Base-by-base conservation (phyloP, 305 asterid genomes). In the Withania somnifera region DNA sequence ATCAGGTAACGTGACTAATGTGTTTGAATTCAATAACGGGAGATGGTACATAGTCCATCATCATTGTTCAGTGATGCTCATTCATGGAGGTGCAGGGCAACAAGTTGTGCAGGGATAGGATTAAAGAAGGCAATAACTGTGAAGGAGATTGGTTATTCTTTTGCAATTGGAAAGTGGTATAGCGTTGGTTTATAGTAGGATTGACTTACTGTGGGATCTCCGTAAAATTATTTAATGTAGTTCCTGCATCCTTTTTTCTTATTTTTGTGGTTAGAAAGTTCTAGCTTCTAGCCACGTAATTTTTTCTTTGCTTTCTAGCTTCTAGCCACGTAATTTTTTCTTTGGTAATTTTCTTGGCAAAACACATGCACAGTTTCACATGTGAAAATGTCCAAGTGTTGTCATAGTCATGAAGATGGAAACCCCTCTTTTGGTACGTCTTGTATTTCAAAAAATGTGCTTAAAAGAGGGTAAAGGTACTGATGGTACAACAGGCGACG, bases 41-140 rank as follows among this genome's bases (percentile, higher is more conserved):
- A 90, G 97, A 84, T 97, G 99, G 99, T 89, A 82, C 89, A 88
- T 97, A 95, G 98, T 97, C 85, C 99, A 97, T 90, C 98, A 97
- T 87, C 99, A 97, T 87, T 90, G 91, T 86, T 92, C 99, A 22
- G 82, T 91, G 63, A 56, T 90, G 90, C 88, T 90, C 81, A 80
- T 84, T 60, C 88, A 89, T 81, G 95, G 91, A 75, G 97, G 91
- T 36, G 91, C 81, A 6, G 92, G 71, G 24, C 93, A 86, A 52
- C 91, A 85, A 77, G 84, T 86, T 89, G 20, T 87, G 90, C 92
- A 84, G 79, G 90, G 88, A 86, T 86, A 83, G 89, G 78, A 47
- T 64, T 47, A 64, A 40, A 24, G 5, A 47, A 81, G 52, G 3
- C 42, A 66, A n/a, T 15, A 78, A 28, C 66, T 28, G 58, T 63